A percentile compares a stretch with the other conserved stretches of the same genome.
These are phyloP conservation scores for Omphalotus guepiniiformis DNA, from an alignment of 768 basidiomycete genomes.

Conservation along the genomic window DNA sequence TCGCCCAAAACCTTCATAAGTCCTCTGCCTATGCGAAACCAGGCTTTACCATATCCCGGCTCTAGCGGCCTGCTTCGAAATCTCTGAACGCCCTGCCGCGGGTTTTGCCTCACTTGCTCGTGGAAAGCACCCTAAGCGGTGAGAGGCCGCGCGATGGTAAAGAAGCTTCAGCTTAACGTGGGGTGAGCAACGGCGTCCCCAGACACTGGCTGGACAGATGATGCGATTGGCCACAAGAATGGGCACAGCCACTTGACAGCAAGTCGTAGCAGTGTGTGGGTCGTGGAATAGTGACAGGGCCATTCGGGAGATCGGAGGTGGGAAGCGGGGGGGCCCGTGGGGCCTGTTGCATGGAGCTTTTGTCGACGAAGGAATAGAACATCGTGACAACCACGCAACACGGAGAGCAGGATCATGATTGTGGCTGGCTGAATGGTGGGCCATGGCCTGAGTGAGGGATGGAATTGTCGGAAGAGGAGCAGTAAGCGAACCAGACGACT, in stretches of 20 bases:
- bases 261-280: conserved; percentile 52
- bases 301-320: conserved; percentile 42
- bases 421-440: conserved; percentile 47
- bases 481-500: conserved; percentile 54
- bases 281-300: conserved; percentile 56
- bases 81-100: conserved; percentile 83
- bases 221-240: conserved; percentile 57
- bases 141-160: conserved; percentile 73
- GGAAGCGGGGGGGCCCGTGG: conserved; percentile 24
- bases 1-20: conserved; percentile 89
- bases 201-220: conserved; percentile 18
- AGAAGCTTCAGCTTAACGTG: conserved; percentile 69
- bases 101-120: conserved; percentile 57
- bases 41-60: conserved; percentile 74
- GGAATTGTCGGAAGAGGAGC: conserved; percentile 65
- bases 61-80: conserved; percentile 79
- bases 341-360: conserved; percentile 34
- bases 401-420: conserved; percentile 59
- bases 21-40: conserved; percentile 91
- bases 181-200: conserved; percentile 23
- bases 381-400: conserved; percentile 76
- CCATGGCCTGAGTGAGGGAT: conserved; percentile 48
- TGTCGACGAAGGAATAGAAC: conserved; percentile 75
- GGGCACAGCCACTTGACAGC: conserved; percentile 61
- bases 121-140: conserved; percentile 70